Base-by-base conservation (phyloP, 495 filamentous ascomycete species). In the Lepidopterella palustris region DNA sequence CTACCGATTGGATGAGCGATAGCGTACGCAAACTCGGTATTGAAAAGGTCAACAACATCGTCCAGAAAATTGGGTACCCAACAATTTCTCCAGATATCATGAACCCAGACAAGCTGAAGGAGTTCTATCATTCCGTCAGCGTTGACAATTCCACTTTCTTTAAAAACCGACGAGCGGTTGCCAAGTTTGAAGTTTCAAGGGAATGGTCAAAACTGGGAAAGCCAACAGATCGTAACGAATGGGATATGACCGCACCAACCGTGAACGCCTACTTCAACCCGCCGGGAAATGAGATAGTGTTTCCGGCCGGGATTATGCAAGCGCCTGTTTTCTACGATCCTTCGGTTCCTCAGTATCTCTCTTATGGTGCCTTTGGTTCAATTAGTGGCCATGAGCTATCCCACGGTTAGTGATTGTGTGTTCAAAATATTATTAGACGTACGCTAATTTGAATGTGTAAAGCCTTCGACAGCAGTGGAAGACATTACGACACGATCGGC, bases 291-390 rank as follows among this genome's bases (percentile, higher is more conserved):
- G 80, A 84, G 63, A 87, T 89, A 51, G 82, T 85, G 18, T 87
- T 90, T 73, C 84, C 82, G 9, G 86, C 86, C 0, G 86, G 84
- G 3, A 87, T 88, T 51, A 86, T 88, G 82, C 85, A 88, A 65
- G 78, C 82, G 4, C 85, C 86, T 9, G 73, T 82, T 25, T 90
- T 89, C 68, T 80, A 79, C 47, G 80, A 84, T 45, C 71, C 79
- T 0, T 73, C 78, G 28, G 75, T 87, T 1, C 87, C 87, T 0
- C 65, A 79, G 40, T 89, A 88, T 60, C 68, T 87, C 23, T 79
- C 79, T 28, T 90, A 89, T 64, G 87, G 86, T 29, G 83, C 84
- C 0, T 86, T 89, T 63, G 86, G 84, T 29, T 78, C 84, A 3
- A 82, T 89, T 31, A 83, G 82, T 48, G 86, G 86, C 8, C 86